Evolutionary conservation across 2,329 filamentous ascomycete genomes (phyloP).

Genomic region (Colletotrichum sp.): DNA sequence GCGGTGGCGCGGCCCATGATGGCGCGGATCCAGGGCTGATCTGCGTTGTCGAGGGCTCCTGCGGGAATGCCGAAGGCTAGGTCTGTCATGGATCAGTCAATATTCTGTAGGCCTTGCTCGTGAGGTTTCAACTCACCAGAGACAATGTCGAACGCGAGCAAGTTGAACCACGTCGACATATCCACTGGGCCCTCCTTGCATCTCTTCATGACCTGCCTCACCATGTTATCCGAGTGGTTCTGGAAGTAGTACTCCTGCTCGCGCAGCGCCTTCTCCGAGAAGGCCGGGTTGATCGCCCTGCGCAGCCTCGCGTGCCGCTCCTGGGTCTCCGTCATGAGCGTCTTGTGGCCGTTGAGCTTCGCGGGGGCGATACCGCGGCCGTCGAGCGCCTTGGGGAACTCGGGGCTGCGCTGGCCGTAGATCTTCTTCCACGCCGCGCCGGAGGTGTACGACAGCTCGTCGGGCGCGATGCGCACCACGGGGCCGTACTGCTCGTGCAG

Average conservation of each 20-base stretch:
- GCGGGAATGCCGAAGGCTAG: background rate
- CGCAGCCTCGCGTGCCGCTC: conserved; percentile 25
- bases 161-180: conserved; percentile 29
- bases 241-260: conserved; percentile 32
- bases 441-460: conserved; percentile 41
- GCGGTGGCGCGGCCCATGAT: background rate
- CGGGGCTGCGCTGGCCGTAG: conserved; percentile 30
- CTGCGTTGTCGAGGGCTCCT: background rate
- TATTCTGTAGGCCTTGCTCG: no score
- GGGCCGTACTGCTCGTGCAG: conserved; percentile 29
- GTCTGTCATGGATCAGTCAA: background rate
- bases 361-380: background rate
- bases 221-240: conserved; percentile 28
- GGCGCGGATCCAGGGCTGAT: background rate
- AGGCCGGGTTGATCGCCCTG: conserved; percentile 30
- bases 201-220: conserved; percentile 18
- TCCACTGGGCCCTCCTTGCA: conserved; percentile 12
- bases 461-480: conserved; percentile 44
- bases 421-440: conserved; percentile 44
- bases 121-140: background rate
- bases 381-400: background rate
- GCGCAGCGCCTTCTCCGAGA: conserved; percentile 31
- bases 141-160: conserved; percentile 29
- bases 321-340: background rate
- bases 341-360: background rate